A percentile compares a stretch with the other conserved stretches of the same genome.
Evolutionary conservation across 225 moss, liverwort and hornwort species (phyloP).

Genomic region (Antitrichia curtipendula): DNA sequence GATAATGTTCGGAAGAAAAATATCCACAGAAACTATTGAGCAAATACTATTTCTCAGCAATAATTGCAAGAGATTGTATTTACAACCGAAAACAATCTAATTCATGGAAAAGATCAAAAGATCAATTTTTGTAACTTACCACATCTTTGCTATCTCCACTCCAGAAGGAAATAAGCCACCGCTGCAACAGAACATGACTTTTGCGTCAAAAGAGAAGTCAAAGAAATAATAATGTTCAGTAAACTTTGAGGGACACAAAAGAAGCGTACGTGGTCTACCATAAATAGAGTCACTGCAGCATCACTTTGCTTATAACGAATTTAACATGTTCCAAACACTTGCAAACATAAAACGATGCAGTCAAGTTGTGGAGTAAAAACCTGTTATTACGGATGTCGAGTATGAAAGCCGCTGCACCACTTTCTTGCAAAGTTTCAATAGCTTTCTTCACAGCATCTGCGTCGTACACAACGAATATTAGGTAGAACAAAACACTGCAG

Average conservation of each 20-base stretch:
- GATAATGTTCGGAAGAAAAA: neutral
- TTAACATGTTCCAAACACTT: neutral
- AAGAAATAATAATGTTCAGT: neutral
- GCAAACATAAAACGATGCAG: neutral
- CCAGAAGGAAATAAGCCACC: slow-evolving; percentile 98
- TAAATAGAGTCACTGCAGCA: neutral
- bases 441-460: slow-evolving; percentile 80
- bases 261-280: neutral
- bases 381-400: slow-evolving; percentile 98
- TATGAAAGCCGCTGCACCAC: slow-evolving; percentile 78
- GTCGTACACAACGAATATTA: neutral
- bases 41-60: neutral
- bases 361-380: slow-evolving; percentile 1
- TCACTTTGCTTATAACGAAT: neutral
- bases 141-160: slow-evolving; percentile 97
- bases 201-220: neutral
- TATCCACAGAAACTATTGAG: neutral
- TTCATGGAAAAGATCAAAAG: neutral
- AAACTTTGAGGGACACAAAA: neutral
- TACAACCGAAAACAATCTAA: neutral
- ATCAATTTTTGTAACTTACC: slow-evolving; percentile 24
- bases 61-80: neutral
- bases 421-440: slow-evolving; percentile 66
- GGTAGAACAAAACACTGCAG: neutral
- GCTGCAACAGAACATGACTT: slow-evolving; percentile 28